Percentiles rank a stretch among this genome's conserved stretches.
Evolutionary conservation across 192 early-diverging fungal genomes (phyloP).

Genomic region (Backusella morwellensis): DNA sequence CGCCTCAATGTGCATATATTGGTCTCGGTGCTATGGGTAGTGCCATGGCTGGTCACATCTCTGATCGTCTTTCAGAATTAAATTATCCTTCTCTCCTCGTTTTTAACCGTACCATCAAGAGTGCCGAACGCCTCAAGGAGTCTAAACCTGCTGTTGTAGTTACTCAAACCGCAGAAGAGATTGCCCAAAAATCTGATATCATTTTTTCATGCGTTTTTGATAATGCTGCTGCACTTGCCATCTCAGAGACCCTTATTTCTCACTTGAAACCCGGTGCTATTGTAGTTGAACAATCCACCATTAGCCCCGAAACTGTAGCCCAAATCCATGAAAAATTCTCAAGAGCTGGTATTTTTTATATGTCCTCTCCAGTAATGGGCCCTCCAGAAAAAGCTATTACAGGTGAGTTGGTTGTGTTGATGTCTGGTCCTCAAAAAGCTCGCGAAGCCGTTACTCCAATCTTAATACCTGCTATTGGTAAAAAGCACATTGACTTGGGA

Average conservation of each 20-base stretch:
- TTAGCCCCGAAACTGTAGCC: constrained; percentile 42
- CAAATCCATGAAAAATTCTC: constrained; percentile 29
- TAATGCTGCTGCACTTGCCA: constrained; percentile 50
- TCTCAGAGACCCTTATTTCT: neutral
- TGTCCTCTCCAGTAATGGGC: constrained; percentile 36
- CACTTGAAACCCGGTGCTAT: constrained; percentile 31
- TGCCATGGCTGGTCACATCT: constrained; percentile 45
- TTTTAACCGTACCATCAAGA: constrained; percentile 61
- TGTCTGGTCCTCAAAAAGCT: constrained; percentile 43
- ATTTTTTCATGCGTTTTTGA: constrained; percentile 63
- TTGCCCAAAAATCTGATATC: constrained; percentile 46
- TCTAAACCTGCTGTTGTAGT: constrained; percentile 39
- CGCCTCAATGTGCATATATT: constrained; percentile 50
- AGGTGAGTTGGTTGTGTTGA: constrained; percentile 51
- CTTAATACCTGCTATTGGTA: constrained; percentile 46
- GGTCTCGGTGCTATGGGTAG: constrained; percentile 65
- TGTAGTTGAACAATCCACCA: constrained; percentile 62
- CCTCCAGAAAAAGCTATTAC: constrained; percentile 41
- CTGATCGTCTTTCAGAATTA: constrained; percentile 12
- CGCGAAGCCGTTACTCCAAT: constrained; percentile 38
- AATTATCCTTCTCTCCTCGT: constrained; percentile 43
- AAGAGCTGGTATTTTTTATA: constrained; percentile 17
- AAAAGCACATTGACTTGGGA: constrained; percentile 50
- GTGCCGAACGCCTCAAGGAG: constrained; percentile 35
- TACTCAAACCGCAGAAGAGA: constrained; percentile 29